Evolutionary conservation across 805 yeast species (phyloP), one percentile per base, ranked within the genome.

Genomic region (Myxozyma udenii): DNA sequence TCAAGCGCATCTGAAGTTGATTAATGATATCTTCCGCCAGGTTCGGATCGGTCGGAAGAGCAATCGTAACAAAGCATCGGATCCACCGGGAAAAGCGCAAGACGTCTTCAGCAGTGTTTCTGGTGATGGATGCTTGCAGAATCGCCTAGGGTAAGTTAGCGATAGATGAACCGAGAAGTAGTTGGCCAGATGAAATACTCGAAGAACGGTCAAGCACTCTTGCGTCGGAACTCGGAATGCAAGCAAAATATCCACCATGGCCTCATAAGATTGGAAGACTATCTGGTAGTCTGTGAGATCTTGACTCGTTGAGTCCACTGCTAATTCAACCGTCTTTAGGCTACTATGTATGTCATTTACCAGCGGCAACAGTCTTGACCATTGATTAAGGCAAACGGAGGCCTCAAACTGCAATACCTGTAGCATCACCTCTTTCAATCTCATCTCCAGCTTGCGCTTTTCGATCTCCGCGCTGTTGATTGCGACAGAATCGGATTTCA

Each of bases 321-420:
- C n/a, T n/a, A n/a, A n/a, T n/a, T n/a, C n/a, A n/a, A n/a, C n/a
- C n/a, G n/a, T n/a, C n/a, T n/a, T n/a, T n/a, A n/a, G n/a, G n/a
- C n/a, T n/a, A n/a, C n/a, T n/a, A n/a, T n/a, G n/a, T n/a, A n/a
- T n/a, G n/a, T n/a, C n/a, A n/a, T n/a, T n/a, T n/a, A n/a, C n/a
- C n/a, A n/a, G n/a, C n/a, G n/a, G n/a, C 14, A 14, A 14, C 19
- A 53, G 26, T 26, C 44, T 41, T 6, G 19, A n/a, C 57, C 57
- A 53, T 21, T 23, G 18, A 11, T 50, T 43, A 16, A 50, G 32
- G 24, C 30, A 41, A 7, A 50, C 55, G 4, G 45, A 38, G 9
- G 58, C 55, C 40, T 54, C 58, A 22, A 54, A 54, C 14, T 50
- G 48, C 4, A 50, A 47, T n/a, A 49, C 24, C 7, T 50, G 30